phyloP scores from a whole-genome alignment of 2,329 filamentous ascomycete genomes.

The Nannizziopsis arthrosporioides region DNA sequence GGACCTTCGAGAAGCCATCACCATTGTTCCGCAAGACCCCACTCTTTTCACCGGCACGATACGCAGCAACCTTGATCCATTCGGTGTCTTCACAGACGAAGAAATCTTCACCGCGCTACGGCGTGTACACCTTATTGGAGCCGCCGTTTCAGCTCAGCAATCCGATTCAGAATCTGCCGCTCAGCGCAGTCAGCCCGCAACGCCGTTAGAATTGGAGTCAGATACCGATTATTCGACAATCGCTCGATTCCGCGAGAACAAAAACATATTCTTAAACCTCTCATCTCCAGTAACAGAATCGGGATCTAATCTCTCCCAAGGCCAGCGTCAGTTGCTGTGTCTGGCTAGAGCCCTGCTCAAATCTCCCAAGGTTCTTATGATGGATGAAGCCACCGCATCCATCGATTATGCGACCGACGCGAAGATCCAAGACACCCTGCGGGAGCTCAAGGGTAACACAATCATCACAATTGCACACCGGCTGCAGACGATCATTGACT shows the following conservation, averaged over 20 bases:
- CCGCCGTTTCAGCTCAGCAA: slow-evolving; percentile 21
- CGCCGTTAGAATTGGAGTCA: slow-evolving; percentile 7
- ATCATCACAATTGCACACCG: slow-evolving; percentile 95
- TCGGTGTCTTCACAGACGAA: slow-evolving; percentile 76
- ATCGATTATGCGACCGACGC: slow-evolving; percentile 94
- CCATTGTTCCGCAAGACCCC: slow-evolving; percentile 90
- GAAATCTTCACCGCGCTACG: slow-evolving; percentile 78
- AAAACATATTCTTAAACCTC: slow-evolving; percentile 86
- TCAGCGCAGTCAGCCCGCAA: not conserved
- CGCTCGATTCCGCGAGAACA: slow-evolving; percentile 51
- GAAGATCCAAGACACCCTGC: slow-evolving; percentile 93
- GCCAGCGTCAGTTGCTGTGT: slow-evolving; percentile 87
- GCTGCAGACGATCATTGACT: slow-evolving; percentile 92
- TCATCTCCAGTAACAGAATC: slow-evolving; percentile 76
- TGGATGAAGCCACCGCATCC: slow-evolving; percentile 96
- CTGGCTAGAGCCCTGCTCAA: slow-evolving; percentile 87
- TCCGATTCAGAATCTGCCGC: slow-evolving; percentile 18
- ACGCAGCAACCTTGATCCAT: slow-evolving; percentile 85
- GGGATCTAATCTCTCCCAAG: slow-evolving; percentile 87
- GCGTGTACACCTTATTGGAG: slow-evolving; percentile 69
- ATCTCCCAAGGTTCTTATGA: slow-evolving; percentile 82
- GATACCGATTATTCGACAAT: slow-evolving; percentile 7
- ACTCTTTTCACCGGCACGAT: slow-evolving; percentile 90
- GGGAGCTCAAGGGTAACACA: slow-evolving; percentile 75
- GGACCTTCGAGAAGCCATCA: slow-evolving; percentile 84